A percentile compares a stretch with the other conserved stretches of the same genome.
Evolutionary conservation across 805 yeast species (phyloP).

Genomic region (Starmerella floris): DNA sequence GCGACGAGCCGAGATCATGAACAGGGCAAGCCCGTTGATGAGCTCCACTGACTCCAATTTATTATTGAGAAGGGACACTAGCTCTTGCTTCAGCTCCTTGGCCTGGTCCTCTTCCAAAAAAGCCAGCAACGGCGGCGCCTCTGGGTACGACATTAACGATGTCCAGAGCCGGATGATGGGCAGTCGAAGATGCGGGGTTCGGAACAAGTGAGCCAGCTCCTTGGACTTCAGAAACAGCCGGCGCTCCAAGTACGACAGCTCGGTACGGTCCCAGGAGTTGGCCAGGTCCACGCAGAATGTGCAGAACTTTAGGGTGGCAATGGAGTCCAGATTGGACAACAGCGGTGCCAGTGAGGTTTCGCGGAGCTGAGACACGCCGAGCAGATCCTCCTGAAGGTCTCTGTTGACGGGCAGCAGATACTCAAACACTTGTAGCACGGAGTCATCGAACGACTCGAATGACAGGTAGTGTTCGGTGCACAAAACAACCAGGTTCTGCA

Average conservation of each 20-base stretch:
- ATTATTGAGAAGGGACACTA: slow-evolving; percentile 48
- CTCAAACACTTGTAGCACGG: slow-evolving; percentile 18
- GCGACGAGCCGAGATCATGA: slow-evolving; percentile 16
- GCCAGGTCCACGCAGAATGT: slow-evolving; percentile 21
- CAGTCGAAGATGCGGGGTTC: slow-evolving; percentile 38
- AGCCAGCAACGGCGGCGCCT: slow-evolving; percentile 63
- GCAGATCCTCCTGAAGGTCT: slow-evolving; percentile 25
- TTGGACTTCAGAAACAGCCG: slow-evolving; percentile 44
- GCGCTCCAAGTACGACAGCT: slow-evolving; percentile 47
- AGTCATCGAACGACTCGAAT: slow-evolving; percentile 1
- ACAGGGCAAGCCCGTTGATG: slow-evolving; percentile 10
- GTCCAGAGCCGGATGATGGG: slow-evolving; percentile 35
- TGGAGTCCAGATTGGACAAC: slow-evolving; percentile 40
- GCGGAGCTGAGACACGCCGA: slow-evolving; percentile 24
- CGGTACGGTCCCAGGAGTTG: slow-evolving; percentile 36
- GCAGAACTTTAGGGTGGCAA: slow-evolving; percentile 41
- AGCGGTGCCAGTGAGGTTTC: slow-evolving; percentile 29
- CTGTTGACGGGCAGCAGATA: slow-evolving; percentile 27
- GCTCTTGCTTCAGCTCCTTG: slow-evolving; percentile 41
- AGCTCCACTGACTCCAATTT: slow-evolving; percentile 22
- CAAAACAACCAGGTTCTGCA: slow-evolving; percentile 1
- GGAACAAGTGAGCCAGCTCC: slow-evolving; percentile 44
- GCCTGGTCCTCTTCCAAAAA: slow-evolving; percentile 61
- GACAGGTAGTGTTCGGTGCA: slow-evolving; percentile 8
- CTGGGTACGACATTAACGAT: slow-evolving; percentile 29